Percentiles rank a stretch among this genome's conserved stretches.
phyloP scores from a whole-genome alignment of 805 yeast genomes.

The Saturnispora mendoncae region DNA sequence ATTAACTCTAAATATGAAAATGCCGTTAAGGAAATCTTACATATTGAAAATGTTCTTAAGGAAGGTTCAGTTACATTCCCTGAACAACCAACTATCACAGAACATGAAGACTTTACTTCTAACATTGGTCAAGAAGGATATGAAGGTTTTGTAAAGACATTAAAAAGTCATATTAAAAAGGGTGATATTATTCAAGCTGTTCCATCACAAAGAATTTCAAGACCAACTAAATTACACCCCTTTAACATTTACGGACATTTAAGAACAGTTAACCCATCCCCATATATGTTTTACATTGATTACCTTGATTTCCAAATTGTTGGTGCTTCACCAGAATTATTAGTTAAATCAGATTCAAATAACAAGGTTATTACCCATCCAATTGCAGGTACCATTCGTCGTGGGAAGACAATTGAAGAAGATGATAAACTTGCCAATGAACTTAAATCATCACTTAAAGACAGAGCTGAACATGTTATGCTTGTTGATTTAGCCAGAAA shows the following conservation, averaged over 20 bases:
- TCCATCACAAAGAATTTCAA: constrained; percentile 92
- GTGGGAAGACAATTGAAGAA: constrained; percentile 88
- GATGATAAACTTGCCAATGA: constrained; percentile 76
- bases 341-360: constrained; percentile 69
- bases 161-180: constrained; percentile 72
- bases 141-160: constrained; percentile 64
- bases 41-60: constrained; percentile 41
- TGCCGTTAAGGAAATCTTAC: constrained; percentile 52
- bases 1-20: constrained; percentile 39
- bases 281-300: constrained; percentile 91
- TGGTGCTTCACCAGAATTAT: constrained; percentile 94
- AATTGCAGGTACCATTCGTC: constrained; percentile 90
- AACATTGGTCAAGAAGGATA: constrained; percentile 94
- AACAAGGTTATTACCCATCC: constrained; percentile 88
- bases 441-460: constrained; percentile 71
- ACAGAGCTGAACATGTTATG: constrained; percentile 98
- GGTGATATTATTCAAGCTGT: constrained; percentile 98
- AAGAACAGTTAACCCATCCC: constrained; percentile 95
- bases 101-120: constrained; percentile 65
- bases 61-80: constrained; percentile 47
- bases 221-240: constrained; percentile 93
- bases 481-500: constrained; percentile 95
- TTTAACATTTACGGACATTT: constrained; percentile 92
- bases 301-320: constrained; percentile 86
- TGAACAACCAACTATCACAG: constrained; percentile 61